These are phyloP conservation scores for Citrullus mucosospermus DNA, from an alignment of 306 rosid genomes.

Conservation along the genomic window DNA sequence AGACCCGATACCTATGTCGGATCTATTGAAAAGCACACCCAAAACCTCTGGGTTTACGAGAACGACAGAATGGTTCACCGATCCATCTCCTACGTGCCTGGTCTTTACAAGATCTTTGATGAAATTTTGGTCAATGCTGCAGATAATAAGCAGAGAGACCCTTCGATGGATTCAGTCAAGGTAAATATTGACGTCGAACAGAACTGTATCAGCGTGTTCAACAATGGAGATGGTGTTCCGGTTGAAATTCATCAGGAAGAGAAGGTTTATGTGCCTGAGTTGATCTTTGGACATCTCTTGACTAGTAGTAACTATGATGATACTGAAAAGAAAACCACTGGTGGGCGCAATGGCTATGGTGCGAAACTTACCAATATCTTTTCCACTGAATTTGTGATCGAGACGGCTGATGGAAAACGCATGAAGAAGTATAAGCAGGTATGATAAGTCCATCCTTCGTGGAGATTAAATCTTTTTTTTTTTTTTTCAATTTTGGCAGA, in stretches of 20 bases:
- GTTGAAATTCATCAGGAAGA: constrained; percentile 92
- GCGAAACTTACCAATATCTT: constrained; percentile 92
- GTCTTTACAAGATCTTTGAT: constrained; percentile 88
- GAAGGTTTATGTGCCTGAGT: constrained; percentile 81
- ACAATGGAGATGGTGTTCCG: constrained; percentile 84
- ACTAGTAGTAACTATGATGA: constrained; percentile 92
- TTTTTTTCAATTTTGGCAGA: background rate
- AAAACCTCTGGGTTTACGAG: constrained; percentile 69
- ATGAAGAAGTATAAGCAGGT: constrained; percentile 92
- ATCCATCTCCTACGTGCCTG: constrained; percentile 61
- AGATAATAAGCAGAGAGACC: constrained; percentile 88
- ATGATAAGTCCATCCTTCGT: background rate
- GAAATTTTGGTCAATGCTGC: constrained; percentile 94
- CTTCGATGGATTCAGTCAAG: constrained; percentile 53
- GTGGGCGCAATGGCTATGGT: constrained; percentile 87
- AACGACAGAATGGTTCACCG: constrained; percentile 60
- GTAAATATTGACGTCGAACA: constrained; percentile 49
- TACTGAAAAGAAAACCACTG: constrained; percentile 73
- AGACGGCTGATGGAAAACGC: constrained; percentile 84
- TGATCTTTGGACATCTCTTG: constrained; percentile 78
- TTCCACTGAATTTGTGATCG: constrained; percentile 73
- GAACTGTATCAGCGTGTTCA: constrained; percentile 43
- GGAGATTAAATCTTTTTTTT: background rate
- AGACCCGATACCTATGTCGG: constrained; percentile 94
- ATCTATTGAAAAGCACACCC: constrained; percentile 81